Base-by-base conservation (phyloP, 371 early-diverging fungal genomes). In the Rhizomucor pusillus region DNA sequence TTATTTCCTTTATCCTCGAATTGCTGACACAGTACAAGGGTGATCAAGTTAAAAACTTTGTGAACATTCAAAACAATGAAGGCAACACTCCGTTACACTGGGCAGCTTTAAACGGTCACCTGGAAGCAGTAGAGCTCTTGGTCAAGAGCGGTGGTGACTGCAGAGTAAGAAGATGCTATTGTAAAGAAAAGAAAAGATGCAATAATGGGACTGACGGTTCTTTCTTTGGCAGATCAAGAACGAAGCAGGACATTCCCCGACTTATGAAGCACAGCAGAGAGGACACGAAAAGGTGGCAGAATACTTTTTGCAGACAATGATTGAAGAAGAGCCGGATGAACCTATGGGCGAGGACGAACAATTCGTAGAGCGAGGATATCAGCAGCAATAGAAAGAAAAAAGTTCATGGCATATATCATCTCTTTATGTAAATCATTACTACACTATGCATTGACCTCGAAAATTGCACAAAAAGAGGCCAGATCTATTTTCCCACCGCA, bases 41-140 rank as follows among this genome's bases (percentile, higher is more conserved):
- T 9, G 45, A 59, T 45, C 34, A 49, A 63, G 48, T 63, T 55
- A 70, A 40, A 47, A 59, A 23, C 49, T 67, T 71, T 52, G 60
- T 90, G 49, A 80, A 89, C 57, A 60, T 67, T 24, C 75, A 75
- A 54, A 90, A 89, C 60, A 77, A 77, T 10, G 80, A 89, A 62
- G 91, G 90, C 47, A 88, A 87, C 56, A 87, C 92, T 13, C 81
- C 94, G 19, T 75, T 94, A 46, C 94, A 94, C 65, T 92, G 93
- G 93, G 90, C 91, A 41, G 88, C 91, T 6, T 66, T 92, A 25
- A 94, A 92, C 66, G 93, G 94, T 5, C 86, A 90, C 46, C 55
- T 71, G 53, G 80, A 83, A 50, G 77, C 79, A 16, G 90, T 88
- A 9, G 67, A 87, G 60, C 6, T 71, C 29, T 62, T 93, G 55